These are phyloP conservation scores for Phytophthora crassamura DNA, from an alignment of 352 stramenopile genomes.

Conservation along the genomic window DNA sequence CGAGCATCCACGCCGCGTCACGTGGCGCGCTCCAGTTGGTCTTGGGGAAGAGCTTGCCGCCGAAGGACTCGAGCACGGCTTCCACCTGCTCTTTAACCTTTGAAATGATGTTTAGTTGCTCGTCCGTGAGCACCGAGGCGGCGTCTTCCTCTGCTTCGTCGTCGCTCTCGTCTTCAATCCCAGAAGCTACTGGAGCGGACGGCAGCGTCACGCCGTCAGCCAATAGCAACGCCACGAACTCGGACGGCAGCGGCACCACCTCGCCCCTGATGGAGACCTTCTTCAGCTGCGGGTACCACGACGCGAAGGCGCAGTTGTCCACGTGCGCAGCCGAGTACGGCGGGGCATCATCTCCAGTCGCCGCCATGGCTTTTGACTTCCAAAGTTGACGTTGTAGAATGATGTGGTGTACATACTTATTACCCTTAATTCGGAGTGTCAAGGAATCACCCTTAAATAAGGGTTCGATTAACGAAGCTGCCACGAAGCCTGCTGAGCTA, in stretches of 20 bases:
- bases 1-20: conserved; percentile 94
- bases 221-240: conserved; percentile 71
- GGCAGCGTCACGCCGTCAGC: conserved; percentile 72
- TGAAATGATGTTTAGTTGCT: conserved; percentile 36
- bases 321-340: conserved; percentile 76
- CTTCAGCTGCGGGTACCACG: conserved; percentile 72
- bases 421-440: background rate
- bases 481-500: too few species aligned
- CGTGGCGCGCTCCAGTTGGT: conserved; percentile 95
- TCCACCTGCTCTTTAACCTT: conserved; percentile 70
- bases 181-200: conserved; percentile 27
- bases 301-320: conserved; percentile 79
- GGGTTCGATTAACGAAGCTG: too few species aligned
- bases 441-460: too few species aligned
- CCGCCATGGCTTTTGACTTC: background rate
- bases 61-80: conserved; percentile 61
- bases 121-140: conserved; percentile 29
- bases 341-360: conserved; percentile 17
- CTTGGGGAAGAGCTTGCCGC: conserved; percentile 88
- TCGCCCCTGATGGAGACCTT: conserved; percentile 71
- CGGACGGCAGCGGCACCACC: conserved; percentile 53
- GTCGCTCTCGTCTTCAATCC: conserved; percentile 28
- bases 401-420: background rate
- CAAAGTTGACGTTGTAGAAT: conserved; percentile 5
- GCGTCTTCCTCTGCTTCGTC: conserved; percentile 33